These are phyloP conservation scores for Penicillium sp. DNA, from an alignment of 2,329 filamentous ascomycete species.

Conservation along the genomic window DNA sequence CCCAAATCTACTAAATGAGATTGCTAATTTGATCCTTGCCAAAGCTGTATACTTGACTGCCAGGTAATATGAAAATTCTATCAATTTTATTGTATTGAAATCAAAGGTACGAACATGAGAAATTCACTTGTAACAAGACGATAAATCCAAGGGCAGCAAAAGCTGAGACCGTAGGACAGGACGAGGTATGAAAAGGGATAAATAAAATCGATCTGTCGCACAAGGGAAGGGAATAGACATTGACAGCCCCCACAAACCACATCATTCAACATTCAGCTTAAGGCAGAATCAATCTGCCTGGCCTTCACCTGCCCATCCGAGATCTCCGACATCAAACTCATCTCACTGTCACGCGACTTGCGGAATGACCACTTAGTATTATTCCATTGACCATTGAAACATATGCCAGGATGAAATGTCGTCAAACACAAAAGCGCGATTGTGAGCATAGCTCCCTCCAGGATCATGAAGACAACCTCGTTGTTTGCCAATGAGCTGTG, in stretches of 20 bases:
- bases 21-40: background rate
- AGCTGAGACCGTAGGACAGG: background rate
- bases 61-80: background rate
- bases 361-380: background rate
- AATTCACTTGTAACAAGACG: background rate
- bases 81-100: background rate
- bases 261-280: background rate
- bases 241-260: background rate
- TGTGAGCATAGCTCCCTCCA: conserved; percentile 54
- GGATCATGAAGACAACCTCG: conserved; percentile 50
- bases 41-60: background rate
- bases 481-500: conserved; percentile 48
- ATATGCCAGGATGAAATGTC: background rate
- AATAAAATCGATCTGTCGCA: background rate
- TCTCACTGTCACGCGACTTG: background rate
- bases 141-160: background rate
- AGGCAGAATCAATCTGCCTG: background rate
- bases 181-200: background rate
- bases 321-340: background rate
- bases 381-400: background rate
- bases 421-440: conserved; percentile 10
- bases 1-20: background rate
- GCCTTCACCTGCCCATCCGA: background rate
- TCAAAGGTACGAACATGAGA: background rate
- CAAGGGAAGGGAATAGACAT: background rate